Evolutionary conservation across 2,329 filamentous ascomycete genomes (phyloP), one percentile per base, ranked within the genome.

Genomic region (Epichloe elymi): DNA sequence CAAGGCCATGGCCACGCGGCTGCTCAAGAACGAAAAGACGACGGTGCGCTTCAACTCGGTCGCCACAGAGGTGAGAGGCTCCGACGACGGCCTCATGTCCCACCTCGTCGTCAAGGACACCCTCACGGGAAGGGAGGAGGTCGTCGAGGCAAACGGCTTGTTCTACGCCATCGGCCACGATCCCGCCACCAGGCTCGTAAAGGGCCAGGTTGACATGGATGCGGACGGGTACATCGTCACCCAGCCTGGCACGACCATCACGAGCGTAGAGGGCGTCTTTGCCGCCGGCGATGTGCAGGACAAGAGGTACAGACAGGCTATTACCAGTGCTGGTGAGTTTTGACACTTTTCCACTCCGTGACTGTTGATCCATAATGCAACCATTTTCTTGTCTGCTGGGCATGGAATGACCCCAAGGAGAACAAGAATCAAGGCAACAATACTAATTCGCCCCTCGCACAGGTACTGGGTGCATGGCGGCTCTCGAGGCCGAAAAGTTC

Each of bases 101-200:
- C 83, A 89, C 63, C 73, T 98, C 58, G 80, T 86, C 50, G 77
- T 98, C 66, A 87, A 86, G 76, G 80, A 97, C 71, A 82, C 81
- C 53, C 71, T 76, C 61, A 86, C 82, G 20, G 88, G 88, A 55
- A 71, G 82, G 65, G 79, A 86, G 67, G 86, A 95, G 75, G 84
- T 84, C n/a, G 73, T 96, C 46, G 82, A 88, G 59, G 91, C 91
- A 48, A 95, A 86, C 68, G 93, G 93, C 30, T 76, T 98, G 23
- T 98, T 98, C 72, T 98, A 98, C 69, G 93, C 94, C 62, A 85
- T 98, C 49, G 93, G 93, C 23, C 93, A 98, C 71, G 91, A 96
- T 66, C 93, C 93, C 12, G 94, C 93, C 46, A 97, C 88, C 0
- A 63, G 70, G n/a, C 76, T 98, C 40, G 85, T 98, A 70, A 94